Evolutionary conservation across 2,329 filamentous ascomycete species (phyloP).

Genomic region (Cercospora sesami): DNA sequence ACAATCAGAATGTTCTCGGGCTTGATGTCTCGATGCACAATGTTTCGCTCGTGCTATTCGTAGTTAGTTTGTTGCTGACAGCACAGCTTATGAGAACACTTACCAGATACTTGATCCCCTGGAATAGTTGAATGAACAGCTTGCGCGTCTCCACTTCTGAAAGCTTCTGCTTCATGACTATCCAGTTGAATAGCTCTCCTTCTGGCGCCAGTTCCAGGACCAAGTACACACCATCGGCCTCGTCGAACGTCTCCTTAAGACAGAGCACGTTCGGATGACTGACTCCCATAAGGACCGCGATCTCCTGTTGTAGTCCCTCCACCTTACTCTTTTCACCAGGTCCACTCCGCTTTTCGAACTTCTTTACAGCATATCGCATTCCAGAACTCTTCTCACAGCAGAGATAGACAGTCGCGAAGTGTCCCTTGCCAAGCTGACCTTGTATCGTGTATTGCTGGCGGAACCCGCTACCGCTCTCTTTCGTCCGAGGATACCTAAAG

Average conservation of each 20-base stretch:
- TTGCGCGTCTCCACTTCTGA: slow-evolving; percentile 80
- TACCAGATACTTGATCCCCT: slow-evolving; percentile 93
- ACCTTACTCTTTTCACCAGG: slow-evolving; percentile 79
- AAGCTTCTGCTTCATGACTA: slow-evolving; percentile 86
- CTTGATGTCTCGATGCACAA: slow-evolving; percentile 97
- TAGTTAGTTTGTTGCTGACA: slow-evolving; percentile 15
- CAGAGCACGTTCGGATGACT: slow-evolving; percentile 91
- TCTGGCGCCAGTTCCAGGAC: slow-evolving; percentile 87
- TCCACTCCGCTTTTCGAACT: slow-evolving; percentile 84
- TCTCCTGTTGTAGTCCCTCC: slow-evolving; percentile 89
- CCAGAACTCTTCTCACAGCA: slow-evolving; percentile 85
- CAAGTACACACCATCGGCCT: slow-evolving; percentile 84
- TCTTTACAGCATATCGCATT: slow-evolving; percentile 84
- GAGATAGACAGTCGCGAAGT: slow-evolving; percentile 91
- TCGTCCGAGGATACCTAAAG: slow-evolving; percentile 81
- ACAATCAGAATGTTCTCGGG: slow-evolving; percentile 91
- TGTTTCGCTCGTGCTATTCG: slow-evolving; percentile 87
- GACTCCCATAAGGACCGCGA: slow-evolving; percentile 94
- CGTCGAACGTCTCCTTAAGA: slow-evolving; percentile 92
- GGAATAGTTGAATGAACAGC: slow-evolving; percentile 86
- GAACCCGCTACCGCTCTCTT: slow-evolving; percentile 70
- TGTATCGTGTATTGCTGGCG: slow-evolving; percentile 80
- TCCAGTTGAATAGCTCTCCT: slow-evolving; percentile 94
- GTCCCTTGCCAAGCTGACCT: slow-evolving; percentile 86
- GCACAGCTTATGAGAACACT: slow-evolving; percentile 40